Base-by-base conservation (phyloP, 2,329 filamentous ascomycete species). In the Sclerotinia borealis region DNA sequence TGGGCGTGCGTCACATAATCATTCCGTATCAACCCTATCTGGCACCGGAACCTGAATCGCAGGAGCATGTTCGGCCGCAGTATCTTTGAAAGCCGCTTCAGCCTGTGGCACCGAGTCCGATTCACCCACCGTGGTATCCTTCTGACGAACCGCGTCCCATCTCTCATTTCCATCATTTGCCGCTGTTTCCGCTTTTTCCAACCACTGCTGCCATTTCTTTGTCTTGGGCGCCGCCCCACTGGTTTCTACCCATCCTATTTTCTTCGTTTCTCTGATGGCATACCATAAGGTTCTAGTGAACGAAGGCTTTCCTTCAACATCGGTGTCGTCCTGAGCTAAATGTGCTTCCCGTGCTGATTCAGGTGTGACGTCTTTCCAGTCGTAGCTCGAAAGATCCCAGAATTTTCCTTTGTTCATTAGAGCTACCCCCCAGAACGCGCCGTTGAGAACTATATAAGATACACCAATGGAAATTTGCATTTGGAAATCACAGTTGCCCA, bases 401-500 rank as follows among this genome's bases (percentile, higher is more conserved):
- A 85, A 83, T 55, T 75, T 75, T 0, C 72, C 69, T 31, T 78
- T 78, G 0, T 81, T 71, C 27, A 74, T 60, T 2, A 75, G 63
- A 2, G 73, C 71, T 4, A 68, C 65, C 1, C 63, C 65, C 85
- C 84, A 88, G 72, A 86, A 87, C 0, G 83, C 72, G 11, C 80
- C 81, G 65, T 88, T 88, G 56, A 88, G 77, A 4, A 81, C 66
- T 61, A 88, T 82, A 67, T 88, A 88, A 1, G 79, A 77, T 2
- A 75, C 77, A 8, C 83, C 84, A 64, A 87, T 83, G 13, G 84
- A 80, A 11, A 83, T 79, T 72, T 88, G 85, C 65, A 82, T 81
- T 50, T 79, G 78, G 78, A 84, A 86, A n/a, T 79, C 79, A 72
- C 83, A 85, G 70, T 87, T 87, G 1, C 84, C 85, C 39, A 88